Conservation (phyloP, 225 moss, liverwort and hornwort genomes). For the Pseudisothecium myosuroides region DNA sequence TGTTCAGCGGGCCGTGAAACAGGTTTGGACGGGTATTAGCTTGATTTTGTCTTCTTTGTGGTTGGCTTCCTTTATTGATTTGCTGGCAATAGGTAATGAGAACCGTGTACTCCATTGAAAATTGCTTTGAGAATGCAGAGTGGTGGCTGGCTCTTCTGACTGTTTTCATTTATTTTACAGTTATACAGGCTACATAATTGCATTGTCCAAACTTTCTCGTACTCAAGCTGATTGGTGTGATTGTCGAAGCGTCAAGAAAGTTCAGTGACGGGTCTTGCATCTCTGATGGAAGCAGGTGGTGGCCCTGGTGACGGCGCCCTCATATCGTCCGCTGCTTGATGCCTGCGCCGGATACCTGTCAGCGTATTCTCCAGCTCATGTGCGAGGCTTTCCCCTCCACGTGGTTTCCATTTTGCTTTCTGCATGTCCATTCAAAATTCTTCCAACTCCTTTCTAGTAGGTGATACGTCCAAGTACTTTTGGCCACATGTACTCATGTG, state of each 20-base stretch:
- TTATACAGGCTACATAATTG: neutral
- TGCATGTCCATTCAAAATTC: neutral
- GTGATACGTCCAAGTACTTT: neutral
- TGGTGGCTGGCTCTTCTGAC: neutral
- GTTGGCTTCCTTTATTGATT: neutral
- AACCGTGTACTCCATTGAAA: neutral
- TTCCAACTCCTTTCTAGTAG: neutral
- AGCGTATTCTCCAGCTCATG: slow-evolving; percentile 81
- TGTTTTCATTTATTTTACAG: neutral
- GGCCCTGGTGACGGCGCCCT: slow-evolving; percentile 71
- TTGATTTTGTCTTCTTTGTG: neutral
- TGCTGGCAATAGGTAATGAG: neutral
- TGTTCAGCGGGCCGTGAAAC: slow-evolving; percentile 61
- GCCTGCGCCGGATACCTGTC: slow-evolving; percentile 83
- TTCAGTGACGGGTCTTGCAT: neutral
- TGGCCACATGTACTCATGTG: neutral
- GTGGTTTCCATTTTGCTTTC: neutral
- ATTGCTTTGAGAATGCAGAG: neutral
- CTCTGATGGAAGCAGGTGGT: slow-evolving; percentile 57
- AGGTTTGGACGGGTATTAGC: slow-evolving; percentile 29
- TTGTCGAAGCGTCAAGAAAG: neutral
- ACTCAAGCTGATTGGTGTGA: neutral
- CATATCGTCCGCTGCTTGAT: slow-evolving; percentile 89
- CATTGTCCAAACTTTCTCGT: neutral
- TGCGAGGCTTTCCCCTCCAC: slow-evolving; percentile 14